Base-by-base conservation (phyloP, 495 filamentous ascomycete genomes). In the Penicillium taxi region DNA sequence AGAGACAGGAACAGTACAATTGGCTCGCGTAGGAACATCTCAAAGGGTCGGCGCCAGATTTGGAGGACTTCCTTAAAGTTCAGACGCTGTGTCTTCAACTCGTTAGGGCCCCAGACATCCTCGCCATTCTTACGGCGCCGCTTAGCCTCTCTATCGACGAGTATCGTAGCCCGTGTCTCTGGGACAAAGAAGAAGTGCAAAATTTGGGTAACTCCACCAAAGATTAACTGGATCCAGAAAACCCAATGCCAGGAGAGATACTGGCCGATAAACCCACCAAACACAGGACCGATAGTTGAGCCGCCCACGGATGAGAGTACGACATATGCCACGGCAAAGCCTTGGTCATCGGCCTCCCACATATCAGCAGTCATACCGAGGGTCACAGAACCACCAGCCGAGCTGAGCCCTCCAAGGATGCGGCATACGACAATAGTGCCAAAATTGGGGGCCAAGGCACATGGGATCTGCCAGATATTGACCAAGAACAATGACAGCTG, bases 351-450 rank as follows among this genome's bases (percentile, higher is more conserved):
- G 1, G 82, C 53, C 44, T 86, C 78, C 65, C 74, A 88, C 69
- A 88, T 74, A 46, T 89, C 84, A 14, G 84, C 84, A 16, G 86
- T 76, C 81, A 89, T 85, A 21, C 84, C 84, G 2, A 89, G 71
- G 0, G 84, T 89, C 35, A 89, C 83, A 17, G 81, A 85, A 33
- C 84, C 84, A 26, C 84, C 84, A 8, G 84, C 84, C 0, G 80
- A 81, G 15, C 75, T 79, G 1, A 88, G 56, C 32, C 84, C 84
- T 11, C 82, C 82, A 0, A 89, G 66, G 5, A 72, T 65, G 14
- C 84, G 74, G 22, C 74, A 74, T 6, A 75, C 79, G 14, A 87
- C 53, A 38, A 87, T 66, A 3, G 79, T 74, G 2, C 60, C 73
- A 39, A 79, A 82, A 49, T 86, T 86, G 3, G 74, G 76, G 2